Base-by-base conservation (phyloP, 2,329 filamentous ascomycete species). In the Aspergillus awamori region DNA sequence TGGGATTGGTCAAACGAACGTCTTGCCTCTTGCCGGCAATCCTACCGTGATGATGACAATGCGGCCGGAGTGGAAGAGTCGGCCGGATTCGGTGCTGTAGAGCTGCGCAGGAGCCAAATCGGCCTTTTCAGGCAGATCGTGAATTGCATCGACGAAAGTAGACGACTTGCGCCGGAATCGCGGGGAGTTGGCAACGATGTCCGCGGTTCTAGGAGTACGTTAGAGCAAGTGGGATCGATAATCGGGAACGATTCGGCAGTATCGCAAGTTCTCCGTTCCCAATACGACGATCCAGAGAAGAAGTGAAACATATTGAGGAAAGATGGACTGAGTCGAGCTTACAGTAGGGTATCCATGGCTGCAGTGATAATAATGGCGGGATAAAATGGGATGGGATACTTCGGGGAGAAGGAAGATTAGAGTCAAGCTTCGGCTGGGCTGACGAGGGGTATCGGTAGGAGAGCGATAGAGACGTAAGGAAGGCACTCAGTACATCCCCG, bases 41-140 rank as follows among this genome's bases (percentile, higher is more conserved):
- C 95, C 95, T 67, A 98, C 95, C 75, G 97, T 97, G 66, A 95
- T 94, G 70, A 99, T 98, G 52, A 94, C 94, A 74, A 99, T 99
- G 60, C 94, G 88, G 52, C 95, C 95, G 22, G 95, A 97, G 78
- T 99, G 95, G 76, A 99, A 99, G 30, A 99, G 87, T 45, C 95
- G 88, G 53, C 95, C 95, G 52, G 94, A 98, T 85, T 98, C 96
- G 57, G 95, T 99, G 77, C 93, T 97, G 81, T 99, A 99, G 49
- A 99, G 85, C 80, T 99, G 95, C 68, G 95, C 95, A 30, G 95
- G 95, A 5, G 95, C 95, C 86, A 96, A 87, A 69, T 94, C 86
- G 61, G 85, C 83, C 70, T 92, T 92, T 74, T 93, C 90, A 8
- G 91, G 87, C 57, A 96, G 84, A 82, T 98, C 94, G 79, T 98